Conservation (phyloP, 2,329 filamentous ascomycete genomes). For the Coniochaeta sp. region DNA sequence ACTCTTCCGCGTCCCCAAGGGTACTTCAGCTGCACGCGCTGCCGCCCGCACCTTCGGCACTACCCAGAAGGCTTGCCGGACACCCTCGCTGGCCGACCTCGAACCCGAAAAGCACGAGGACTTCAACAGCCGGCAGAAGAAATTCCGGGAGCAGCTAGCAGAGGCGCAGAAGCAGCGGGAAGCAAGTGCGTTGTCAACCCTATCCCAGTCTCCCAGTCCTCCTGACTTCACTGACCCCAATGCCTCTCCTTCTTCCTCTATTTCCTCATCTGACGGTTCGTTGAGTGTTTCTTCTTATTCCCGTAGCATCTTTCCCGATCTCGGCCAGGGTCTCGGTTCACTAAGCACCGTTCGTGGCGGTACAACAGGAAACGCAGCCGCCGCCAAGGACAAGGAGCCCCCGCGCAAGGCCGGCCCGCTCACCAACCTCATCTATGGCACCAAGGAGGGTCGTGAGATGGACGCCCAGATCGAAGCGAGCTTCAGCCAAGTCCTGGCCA, state of each 20-base stretch:
- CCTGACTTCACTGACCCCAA: neutral
- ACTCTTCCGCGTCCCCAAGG: slow-evolving; percentile 38
- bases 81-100: slow-evolving; percentile 83
- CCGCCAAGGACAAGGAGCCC: slow-evolving; percentile 47
- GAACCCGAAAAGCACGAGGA: slow-evolving; percentile 60
- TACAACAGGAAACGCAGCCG: slow-evolving; percentile 47
- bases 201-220: slow-evolving; percentile 15
- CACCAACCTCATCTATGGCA: slow-evolving; percentile 90
- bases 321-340: slow-evolving; percentile 50
- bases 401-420: slow-evolving; percentile 66
- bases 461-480: slow-evolving; percentile 94
- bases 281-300: slow-evolving; percentile 25
- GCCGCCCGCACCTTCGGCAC: slow-evolving; percentile 50
- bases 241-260: slow-evolving; percentile 10
- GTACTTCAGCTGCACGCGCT: slow-evolving; percentile 35
- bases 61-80: slow-evolving; percentile 54
- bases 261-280: slow-evolving; percentile 5
- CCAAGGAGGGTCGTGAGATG: slow-evolving; percentile 87
- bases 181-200: slow-evolving; percentile 62
- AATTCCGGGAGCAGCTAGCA: slow-evolving; percentile 76
- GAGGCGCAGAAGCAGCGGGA: slow-evolving; percentile 73
- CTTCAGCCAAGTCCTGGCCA: slow-evolving; percentile 89
- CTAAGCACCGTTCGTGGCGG: slow-evolving; percentile 37
- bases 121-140: slow-evolving; percentile 78
- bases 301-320: slow-evolving; percentile 30